These are phyloP conservation scores for Epipyxis sp. DNA, from an alignment of 108 stramenopile genomes.

Conservation along the genomic window DNA sequence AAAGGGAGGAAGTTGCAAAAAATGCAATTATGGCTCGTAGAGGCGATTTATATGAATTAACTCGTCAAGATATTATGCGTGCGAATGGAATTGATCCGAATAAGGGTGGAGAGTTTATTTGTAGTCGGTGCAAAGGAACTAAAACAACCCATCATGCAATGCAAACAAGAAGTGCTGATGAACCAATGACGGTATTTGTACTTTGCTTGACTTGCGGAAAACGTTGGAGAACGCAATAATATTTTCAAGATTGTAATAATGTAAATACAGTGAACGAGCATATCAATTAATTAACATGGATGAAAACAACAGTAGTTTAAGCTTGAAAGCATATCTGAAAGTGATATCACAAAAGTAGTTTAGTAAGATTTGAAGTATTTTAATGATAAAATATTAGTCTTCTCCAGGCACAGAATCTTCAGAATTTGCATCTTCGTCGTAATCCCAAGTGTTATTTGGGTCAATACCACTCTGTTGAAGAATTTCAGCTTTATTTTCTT, in stretches of 20 bases:
- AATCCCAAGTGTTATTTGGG: background rate
- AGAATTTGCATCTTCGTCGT: background rate
- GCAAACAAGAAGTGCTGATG: constrained; percentile 96
- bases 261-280: too few relatives aligned
- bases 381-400: too few relatives aligned
- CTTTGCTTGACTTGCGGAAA: constrained; percentile 86
- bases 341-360: too few relatives aligned
- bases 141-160: constrained; percentile 95
- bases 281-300: too few relatives aligned
- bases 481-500: background rate
- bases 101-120: constrained; percentile 73
- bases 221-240: constrained; percentile 54
- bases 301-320: too few relatives aligned
- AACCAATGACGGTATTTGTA: constrained; percentile 98
- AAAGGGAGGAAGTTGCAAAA: background rate
- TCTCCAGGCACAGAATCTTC: background rate
- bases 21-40: constrained; percentile 31
- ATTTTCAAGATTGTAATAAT: too few relatives aligned
- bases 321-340: too few relatives aligned
- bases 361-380: too few relatives aligned
- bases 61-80: constrained; percentile 53
- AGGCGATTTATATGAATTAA: constrained; percentile 56
- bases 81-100: constrained; percentile 48
- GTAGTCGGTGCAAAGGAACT: constrained; percentile 84
- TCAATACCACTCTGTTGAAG: background rate